Percentiles rank a stretch among this genome's conserved stretches.
phyloP scores from a whole-genome alignment of 495 filamentous ascomycete genomes.

The Pyronema omphalodes region DNA sequence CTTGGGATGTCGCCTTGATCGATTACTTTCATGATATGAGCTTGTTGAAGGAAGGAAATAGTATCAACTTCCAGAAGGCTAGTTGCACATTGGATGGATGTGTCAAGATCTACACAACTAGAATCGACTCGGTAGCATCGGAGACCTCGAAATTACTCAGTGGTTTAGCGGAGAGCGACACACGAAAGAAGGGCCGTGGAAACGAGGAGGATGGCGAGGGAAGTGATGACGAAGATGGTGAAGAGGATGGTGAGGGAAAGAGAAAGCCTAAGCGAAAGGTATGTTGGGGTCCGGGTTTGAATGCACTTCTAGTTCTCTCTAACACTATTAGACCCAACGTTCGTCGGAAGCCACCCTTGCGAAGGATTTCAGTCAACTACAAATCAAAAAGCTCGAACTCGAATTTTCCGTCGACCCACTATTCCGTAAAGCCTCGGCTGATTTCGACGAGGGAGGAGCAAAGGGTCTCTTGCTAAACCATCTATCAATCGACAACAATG shows the following conservation, averaged over 20 bases:
- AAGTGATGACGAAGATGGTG: constrained; percentile 57
- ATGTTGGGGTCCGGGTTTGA: background rate
- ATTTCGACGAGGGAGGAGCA: constrained; percentile 95
- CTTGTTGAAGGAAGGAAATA: constrained; percentile 82
- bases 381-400: constrained; percentile 91
- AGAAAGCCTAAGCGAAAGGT: constrained; percentile 63
- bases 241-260: constrained; percentile 50
- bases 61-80: constrained; percentile 96
- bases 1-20: constrained; percentile 98
- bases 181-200: constrained; percentile 44
- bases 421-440: constrained; percentile 95
- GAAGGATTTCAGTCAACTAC: constrained; percentile 66
- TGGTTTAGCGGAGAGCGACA: constrained; percentile 78
- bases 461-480: constrained; percentile 93
- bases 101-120: constrained; percentile 97
- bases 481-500: constrained; percentile 74
- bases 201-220: constrained; percentile 47
- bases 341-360: constrained; percentile 86
- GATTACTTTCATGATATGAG: constrained; percentile 99
- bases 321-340: constrained; percentile 39
- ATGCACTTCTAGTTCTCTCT: background rate
- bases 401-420: constrained; percentile 94
- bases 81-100: constrained; percentile 97
- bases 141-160: constrained; percentile 93
- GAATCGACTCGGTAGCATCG: constrained; percentile 94